Percentiles rank a stretch among this genome's conserved stretches.
phyloP scores from a whole-genome alignment of 441 rosid species.

The Erodium texanum region DNA sequence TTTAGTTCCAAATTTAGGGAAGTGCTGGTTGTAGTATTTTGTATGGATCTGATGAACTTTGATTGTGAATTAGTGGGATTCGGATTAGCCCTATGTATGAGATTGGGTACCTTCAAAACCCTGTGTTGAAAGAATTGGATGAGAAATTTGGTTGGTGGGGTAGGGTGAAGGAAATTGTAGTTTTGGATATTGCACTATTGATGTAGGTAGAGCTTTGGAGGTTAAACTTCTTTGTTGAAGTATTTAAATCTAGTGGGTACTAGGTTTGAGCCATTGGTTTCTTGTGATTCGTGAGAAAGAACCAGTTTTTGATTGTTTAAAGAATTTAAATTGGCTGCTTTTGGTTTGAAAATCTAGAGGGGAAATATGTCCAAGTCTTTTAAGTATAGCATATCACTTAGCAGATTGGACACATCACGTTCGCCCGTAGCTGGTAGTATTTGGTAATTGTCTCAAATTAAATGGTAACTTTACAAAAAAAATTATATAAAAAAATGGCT shows the following conservation, averaged over 20 bases:
- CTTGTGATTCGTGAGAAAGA: not conserved
- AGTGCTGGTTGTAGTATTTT: not conserved
- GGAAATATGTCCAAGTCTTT: not conserved
- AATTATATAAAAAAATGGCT: too few relatives aligned
- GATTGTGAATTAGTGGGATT: not conserved
- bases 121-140: not conserved
- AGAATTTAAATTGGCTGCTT: not conserved
- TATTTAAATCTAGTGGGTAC: not conserved
- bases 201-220: not conserved
- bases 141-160: not conserved
- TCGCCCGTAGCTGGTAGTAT: not conserved
- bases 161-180: not conserved
- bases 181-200: not conserved
- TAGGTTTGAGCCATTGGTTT: constrained; percentile 1
- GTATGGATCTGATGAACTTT: not conserved
- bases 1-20: not conserved
- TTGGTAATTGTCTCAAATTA: not conserved
- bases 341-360: not conserved
- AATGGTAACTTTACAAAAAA: too few relatives aligned
- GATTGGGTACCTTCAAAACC: not conserved
- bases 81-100: not conserved
- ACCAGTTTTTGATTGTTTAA: not conserved
- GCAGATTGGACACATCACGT: not conserved
- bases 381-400: not conserved
- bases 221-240: not conserved